phyloP scores from a whole-genome alignment of 768 basidiomycete species.

The Phanerodontia chrysosporium region DNA sequence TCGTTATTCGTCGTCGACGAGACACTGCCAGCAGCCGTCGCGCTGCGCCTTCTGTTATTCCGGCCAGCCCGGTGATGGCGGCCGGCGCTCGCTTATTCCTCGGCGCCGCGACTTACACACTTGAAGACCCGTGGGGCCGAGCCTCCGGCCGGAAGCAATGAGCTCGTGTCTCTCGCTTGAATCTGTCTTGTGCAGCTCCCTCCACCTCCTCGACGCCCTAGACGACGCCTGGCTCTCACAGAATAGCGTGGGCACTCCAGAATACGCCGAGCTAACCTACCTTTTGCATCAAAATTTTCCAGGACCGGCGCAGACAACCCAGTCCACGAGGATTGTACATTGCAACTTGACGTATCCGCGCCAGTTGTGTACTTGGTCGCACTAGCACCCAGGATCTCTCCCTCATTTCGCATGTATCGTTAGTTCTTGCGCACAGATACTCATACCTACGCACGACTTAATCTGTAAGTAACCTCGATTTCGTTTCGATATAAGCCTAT shows the following conservation, averaged over 20 bases:
- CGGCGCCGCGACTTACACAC: background rate
- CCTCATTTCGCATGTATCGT: slow-evolving; percentile 8
- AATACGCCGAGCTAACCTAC: background rate
- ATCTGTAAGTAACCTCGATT: background rate
- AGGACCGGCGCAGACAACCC: background rate
- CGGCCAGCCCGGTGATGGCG: background rate
- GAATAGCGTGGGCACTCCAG: background rate
- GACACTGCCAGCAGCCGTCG: background rate
- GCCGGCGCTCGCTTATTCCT: background rate
- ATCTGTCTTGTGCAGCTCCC: slow-evolving; percentile 5
- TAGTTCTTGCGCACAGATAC: background rate
- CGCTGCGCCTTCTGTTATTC: no score
- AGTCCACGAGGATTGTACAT: background rate
- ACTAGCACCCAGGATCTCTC: background rate
- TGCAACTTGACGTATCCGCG: background rate
- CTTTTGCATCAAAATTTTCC: background rate
- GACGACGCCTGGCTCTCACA: background rate
- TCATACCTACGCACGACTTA: background rate
- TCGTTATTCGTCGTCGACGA: background rate
- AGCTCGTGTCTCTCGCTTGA: slow-evolving; percentile 1
- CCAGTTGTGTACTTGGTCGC: background rate
- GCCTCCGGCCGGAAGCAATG: background rate
- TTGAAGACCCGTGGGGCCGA: background rate
- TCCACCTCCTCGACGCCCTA: slow-evolving; percentile 3
- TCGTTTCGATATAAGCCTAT: background rate